Evolutionary conservation across 2,329 filamentous ascomycete genomes (phyloP), one percentile per base, ranked within the genome.

Genomic region (Kalaharituber pfeilii): DNA sequence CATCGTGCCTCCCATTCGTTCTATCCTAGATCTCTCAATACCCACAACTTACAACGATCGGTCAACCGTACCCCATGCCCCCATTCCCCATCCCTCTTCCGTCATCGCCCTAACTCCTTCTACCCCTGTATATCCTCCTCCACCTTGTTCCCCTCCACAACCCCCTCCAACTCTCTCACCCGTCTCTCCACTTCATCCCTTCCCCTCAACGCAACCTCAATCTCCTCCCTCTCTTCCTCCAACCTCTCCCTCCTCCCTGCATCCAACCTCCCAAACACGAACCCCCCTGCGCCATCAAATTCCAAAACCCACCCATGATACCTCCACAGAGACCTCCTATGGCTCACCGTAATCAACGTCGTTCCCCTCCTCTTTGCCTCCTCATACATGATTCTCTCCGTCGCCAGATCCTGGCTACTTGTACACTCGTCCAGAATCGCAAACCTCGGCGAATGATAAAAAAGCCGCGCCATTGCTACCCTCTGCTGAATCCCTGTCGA

Each of bases 381-480:
- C 63, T 95, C 89, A 68, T 98, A 98, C 87, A 98, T 96, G 66
- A 86, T 77, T 66, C 86, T 83, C 66, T 98, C 91, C 57, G 88
- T 87, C 62, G 96, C 89, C 26, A 95, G 75, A 15, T 93, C 95
- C n/a, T 98, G 86, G 52, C 81, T 86, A 54, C 82, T 88, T 5
- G 91, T 98, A 69, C 91, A 98, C 71, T 98, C 91, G 67, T 98
- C 91, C 33, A 98, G 73, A 62, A 98, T 98, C 9, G 91, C 91
- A 67, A 62, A 64, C 53, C 60, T 59, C 3, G 62, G 62, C 2
- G 61, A 47, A 57, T 64, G 62, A 52, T 64, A 64, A 51, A 64
- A 64, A 29, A 64, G 52, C 50, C 91, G 77, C 0, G 91, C 91
- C 86, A 96, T 96, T 57, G 91, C 91, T 22, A 98, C 85, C 52